Percentiles rank a stretch among this genome's conserved stretches.
Conservation (phyloP, 441 rosid genomes). For the Omphalea diandra region DNA sequence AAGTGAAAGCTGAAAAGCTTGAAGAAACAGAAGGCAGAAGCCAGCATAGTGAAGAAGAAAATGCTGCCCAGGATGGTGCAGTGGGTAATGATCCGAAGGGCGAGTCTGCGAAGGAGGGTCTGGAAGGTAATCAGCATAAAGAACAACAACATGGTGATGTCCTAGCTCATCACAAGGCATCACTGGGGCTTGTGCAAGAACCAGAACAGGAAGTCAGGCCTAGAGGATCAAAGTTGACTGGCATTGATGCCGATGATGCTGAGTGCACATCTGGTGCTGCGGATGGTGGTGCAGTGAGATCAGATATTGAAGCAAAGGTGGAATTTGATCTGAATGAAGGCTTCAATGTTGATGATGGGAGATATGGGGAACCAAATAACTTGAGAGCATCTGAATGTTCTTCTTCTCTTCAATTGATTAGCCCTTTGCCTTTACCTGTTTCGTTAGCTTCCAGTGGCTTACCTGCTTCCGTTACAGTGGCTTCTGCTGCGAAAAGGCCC, state of each 20-base stretch:
- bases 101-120: conserved; percentile 33
- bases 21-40: conserved; percentile 29
- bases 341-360: conserved; percentile 58
- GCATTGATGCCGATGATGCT: conserved; percentile 41
- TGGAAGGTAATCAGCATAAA: conserved; percentile 27
- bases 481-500: conserved; percentile 91
- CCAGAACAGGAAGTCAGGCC: conserved; percentile 35
- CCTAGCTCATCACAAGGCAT: conserved; percentile 28
- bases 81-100: conserved; percentile 28
- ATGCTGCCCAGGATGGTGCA: conserved; percentile 35
- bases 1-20: conserved; percentile 35
- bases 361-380: conserved; percentile 40
- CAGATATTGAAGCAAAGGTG: conserved; percentile 58
- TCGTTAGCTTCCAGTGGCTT: conserved; percentile 46
- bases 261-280: conserved; percentile 44
- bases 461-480: conserved; percentile 71
- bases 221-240: conserved; percentile 37
- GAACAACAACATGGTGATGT: conserved; percentile 26
- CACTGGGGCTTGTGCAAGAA: conserved; percentile 25
- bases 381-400: conserved; percentile 34
- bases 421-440: conserved; percentile 43
- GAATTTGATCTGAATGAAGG: conserved; percentile 92
- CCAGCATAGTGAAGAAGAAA: conserved; percentile 26
- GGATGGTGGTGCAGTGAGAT: conserved; percentile 38
- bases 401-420: conserved; percentile 40